phyloP scores from a whole-genome alignment of 352 stramenopile species.

The Phytophthora sojae region DNA sequence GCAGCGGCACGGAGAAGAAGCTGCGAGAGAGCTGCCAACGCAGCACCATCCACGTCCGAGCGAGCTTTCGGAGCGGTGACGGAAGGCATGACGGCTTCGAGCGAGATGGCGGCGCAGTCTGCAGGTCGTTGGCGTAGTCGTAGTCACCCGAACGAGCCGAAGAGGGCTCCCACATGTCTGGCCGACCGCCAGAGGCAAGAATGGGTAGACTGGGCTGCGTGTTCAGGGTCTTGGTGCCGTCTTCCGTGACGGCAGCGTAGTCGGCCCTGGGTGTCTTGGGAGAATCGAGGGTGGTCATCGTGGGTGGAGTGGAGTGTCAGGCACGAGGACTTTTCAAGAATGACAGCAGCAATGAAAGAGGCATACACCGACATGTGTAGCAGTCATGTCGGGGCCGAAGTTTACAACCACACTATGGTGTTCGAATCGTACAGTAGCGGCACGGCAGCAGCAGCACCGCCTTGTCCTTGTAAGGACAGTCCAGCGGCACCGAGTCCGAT shows the following conservation, averaged over 20 bases:
- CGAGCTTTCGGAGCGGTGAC: constrained; percentile 26
- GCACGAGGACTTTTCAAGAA: constrained; percentile 26
- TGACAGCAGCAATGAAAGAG: constrained; percentile 3
- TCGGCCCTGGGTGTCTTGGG: constrained; percentile 29
- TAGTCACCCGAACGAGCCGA: constrained; percentile 23
- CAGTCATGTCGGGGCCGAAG: neutral
- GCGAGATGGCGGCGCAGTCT: constrained; percentile 9
- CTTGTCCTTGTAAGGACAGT: neutral
- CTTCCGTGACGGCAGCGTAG: constrained; percentile 11
- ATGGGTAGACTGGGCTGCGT: constrained; percentile 27
- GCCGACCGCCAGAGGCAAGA: constrained; percentile 12
- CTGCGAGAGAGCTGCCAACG: constrained; percentile 36
- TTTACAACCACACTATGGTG: neutral
- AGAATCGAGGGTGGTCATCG: constrained; percentile 23
- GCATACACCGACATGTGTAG: neutral
- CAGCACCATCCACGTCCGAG: constrained; percentile 32
- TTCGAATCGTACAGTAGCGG: neutral
- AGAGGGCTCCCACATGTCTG: constrained; percentile 23
- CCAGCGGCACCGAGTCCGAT: neutral
- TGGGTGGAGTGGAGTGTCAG: constrained; percentile 14
- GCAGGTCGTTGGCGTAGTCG: constrained; percentile 29
- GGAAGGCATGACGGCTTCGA: constrained; percentile 4
- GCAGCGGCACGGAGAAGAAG: constrained; percentile 41
- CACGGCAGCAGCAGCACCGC: neutral
- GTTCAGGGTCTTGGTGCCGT: constrained; percentile 13